phyloP scores from a whole-genome alignment of 495 filamentous ascomycete genomes.

The Hypomontagnella submonticulosa region DNA sequence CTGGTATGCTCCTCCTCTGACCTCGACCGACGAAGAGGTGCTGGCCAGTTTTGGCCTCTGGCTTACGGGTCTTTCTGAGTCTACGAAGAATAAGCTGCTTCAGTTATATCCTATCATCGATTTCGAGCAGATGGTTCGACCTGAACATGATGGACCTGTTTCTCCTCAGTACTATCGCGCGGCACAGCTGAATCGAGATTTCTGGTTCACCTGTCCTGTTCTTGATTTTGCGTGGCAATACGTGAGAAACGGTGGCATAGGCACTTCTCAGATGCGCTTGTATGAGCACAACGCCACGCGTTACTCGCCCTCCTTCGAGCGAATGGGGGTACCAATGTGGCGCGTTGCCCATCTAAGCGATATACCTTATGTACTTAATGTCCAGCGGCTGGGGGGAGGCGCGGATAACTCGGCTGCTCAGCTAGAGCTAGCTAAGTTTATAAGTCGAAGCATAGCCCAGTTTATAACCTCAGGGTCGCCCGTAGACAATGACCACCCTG shows the following conservation, averaged over 20 bases:
- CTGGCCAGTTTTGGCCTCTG: no score
- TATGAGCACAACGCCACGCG: conserved; percentile 16
- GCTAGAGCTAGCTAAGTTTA: no score
- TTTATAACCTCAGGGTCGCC: no score
- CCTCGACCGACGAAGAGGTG: no score
- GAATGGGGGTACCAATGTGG: conserved; percentile 19
- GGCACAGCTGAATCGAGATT: background rate
- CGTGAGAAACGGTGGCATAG: no score
- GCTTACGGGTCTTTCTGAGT: no score
- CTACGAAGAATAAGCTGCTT: no score
- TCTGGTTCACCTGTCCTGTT: conserved; percentile 12
- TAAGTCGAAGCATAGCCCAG: no score
- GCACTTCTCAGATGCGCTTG: no score
- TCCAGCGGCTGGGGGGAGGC: conserved; percentile 9
- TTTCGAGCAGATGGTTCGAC: conserved; percentile 11
- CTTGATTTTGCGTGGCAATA: conserved; percentile 14
- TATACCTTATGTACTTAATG: conserved; percentile 20
- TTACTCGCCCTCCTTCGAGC: conserved; percentile 8
- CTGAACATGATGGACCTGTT: conserved; percentile 1
- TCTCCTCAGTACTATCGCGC: conserved; percentile 13
- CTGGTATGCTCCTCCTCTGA: no score
- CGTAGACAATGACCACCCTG: no score
- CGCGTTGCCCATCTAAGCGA: conserved; percentile 23
- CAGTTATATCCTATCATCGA: no score
- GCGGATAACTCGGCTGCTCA: conserved; percentile 19